A percentile compares a stretch with the other conserved stretches of the same genome.
These are phyloP conservation scores for Syncephalastrum contaminatum DNA, from an alignment of 371 early-diverging fungal genomes.

Conservation along the genomic window DNA sequence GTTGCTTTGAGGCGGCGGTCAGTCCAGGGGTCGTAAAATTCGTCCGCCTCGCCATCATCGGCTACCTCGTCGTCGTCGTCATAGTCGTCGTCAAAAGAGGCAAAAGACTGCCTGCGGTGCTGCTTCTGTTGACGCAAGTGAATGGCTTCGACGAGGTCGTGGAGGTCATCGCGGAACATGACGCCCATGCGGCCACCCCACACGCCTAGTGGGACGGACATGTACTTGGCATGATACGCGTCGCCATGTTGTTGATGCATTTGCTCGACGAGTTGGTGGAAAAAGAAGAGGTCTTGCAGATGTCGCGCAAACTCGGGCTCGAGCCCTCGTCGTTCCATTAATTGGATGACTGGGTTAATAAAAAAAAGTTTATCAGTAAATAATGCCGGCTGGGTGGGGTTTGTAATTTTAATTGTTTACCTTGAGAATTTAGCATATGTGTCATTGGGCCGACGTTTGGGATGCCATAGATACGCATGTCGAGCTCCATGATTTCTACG, in stretches of 20 bases:
- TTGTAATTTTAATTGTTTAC: conserved; percentile 15
- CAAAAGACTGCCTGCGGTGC: neutral
- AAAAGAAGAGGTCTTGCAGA: conserved; percentile 29
- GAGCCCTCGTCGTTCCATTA: conserved; percentile 26
- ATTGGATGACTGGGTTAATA: conserved; percentile 26
- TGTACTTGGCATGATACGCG: conserved; percentile 26
- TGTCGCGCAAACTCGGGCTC: conserved; percentile 40
- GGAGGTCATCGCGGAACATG: conserved; percentile 41
- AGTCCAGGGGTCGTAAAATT: conserved; percentile 13
- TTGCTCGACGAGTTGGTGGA: conserved; percentile 14
- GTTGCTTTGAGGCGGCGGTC: conserved; percentile 25
- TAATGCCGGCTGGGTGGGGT: neutral
- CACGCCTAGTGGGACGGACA: conserved; percentile 41
- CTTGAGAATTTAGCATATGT: conserved; percentile 36
- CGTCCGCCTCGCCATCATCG: conserved; percentile 9
- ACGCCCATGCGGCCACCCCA: conserved; percentile 49
- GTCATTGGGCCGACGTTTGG: conserved; percentile 19
- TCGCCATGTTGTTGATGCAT: conserved; percentile 11
- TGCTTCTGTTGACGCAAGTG: conserved; percentile 12
- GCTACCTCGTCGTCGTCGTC: neutral
- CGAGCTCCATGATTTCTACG: conserved; percentile 44
- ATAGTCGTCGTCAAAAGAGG: conserved; percentile 6
- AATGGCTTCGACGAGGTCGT: conserved; percentile 24
- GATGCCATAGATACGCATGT: conserved; percentile 39
- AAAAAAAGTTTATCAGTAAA: conserved; percentile 8